A percentile compares a stretch with the other conserved stretches of the same genome.
Evolutionary conservation across 129 eudicot genomes (phyloP).

Genomic region (Centella asiatica): DNA sequence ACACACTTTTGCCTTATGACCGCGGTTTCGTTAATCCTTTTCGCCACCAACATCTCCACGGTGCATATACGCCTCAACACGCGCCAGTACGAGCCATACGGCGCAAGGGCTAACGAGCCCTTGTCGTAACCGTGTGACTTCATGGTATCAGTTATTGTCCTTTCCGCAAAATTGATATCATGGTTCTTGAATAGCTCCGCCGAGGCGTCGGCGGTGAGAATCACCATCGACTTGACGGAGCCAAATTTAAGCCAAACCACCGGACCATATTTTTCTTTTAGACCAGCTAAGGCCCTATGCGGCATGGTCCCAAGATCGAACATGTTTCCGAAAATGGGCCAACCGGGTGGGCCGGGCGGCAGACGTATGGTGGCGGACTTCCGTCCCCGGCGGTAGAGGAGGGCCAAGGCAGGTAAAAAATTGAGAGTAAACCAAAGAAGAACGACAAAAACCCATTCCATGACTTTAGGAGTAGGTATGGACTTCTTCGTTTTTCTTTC

Average conservation of each 20-base stretch:
- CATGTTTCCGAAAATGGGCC: constrained; percentile 75
- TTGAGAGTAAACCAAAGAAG: constrained; percentile 19
- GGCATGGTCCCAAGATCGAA: constrained; percentile 65
- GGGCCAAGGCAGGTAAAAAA: constrained; percentile 15
- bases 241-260: constrained; percentile 54
- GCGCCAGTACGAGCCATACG: constrained; percentile 35
- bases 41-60: constrained; percentile 21
- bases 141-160: constrained; percentile 38
- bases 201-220: constrained; percentile 45
- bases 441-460: constrained; percentile 26
- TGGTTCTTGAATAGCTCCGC: constrained; percentile 53
- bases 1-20: background rate
- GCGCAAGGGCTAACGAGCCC: constrained; percentile 41
- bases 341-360: constrained; percentile 73
- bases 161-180: constrained; percentile 40
- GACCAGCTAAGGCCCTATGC: constrained; percentile 43
- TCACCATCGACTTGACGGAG: constrained; percentile 42
- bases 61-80: constrained; percentile 17
- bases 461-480: background rate
- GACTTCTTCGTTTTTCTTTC: background rate
- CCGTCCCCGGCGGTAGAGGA: constrained; percentile 14
- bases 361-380: constrained; percentile 7
- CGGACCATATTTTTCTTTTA: constrained; percentile 45
- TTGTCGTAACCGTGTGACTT: constrained; percentile 33
- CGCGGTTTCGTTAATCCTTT: background rate